These are phyloP conservation scores for Ambrosia trifida DNA, from an alignment of 129 eudicot species.

Conservation along the genomic window DNA sequence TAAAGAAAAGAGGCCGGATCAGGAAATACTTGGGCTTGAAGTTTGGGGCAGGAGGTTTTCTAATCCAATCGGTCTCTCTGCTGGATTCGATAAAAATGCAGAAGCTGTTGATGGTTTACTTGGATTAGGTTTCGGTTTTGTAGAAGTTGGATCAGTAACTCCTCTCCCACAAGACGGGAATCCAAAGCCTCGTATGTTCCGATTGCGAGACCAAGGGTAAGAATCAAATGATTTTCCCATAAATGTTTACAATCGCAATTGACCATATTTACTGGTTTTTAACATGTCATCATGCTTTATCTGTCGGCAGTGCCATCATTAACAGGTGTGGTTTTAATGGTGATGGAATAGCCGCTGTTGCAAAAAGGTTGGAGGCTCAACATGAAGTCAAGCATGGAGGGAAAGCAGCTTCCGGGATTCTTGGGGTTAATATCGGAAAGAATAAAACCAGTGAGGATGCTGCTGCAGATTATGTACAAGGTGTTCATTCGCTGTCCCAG, in stretches of 20 bases:
- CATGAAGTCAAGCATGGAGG: conserved; percentile 85
- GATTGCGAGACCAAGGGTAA: conserved; percentile 82
- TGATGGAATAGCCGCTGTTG: conserved; percentile 89
- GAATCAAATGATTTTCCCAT: conserved; percentile 10
- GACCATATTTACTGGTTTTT: conserved; percentile 13
- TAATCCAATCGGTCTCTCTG: conserved; percentile 93
- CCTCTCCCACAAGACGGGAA: conserved; percentile 97
- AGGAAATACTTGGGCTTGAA: conserved; percentile 67
- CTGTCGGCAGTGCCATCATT: conserved; percentile 74
- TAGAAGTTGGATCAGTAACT: conserved; percentile 94
- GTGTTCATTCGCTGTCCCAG: conserved; percentile 92
- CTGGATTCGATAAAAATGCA: conserved; percentile 98
- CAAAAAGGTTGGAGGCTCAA: conserved; percentile 81
- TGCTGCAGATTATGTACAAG: conserved; percentile 91
- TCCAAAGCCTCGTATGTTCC: conserved; percentile 95
- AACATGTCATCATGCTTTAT: conserved; percentile 6
- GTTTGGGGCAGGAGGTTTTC: conserved; percentile 97
- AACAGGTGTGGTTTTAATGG: conserved; percentile 98
- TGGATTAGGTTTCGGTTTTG: conserved; percentile 94
- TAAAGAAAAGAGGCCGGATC: conserved; percentile 80
- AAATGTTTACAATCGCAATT: conserved; percentile 12
- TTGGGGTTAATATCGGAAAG: too few species aligned
- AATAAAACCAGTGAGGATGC: conserved; percentile 97
- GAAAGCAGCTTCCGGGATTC: conserved; percentile 86
- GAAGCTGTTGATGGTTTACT: too few species aligned